These are phyloP conservation scores for Marasmius tenuissimus DNA, from an alignment of 1,284 basidiomycete species.

Conservation along the genomic window DNA sequence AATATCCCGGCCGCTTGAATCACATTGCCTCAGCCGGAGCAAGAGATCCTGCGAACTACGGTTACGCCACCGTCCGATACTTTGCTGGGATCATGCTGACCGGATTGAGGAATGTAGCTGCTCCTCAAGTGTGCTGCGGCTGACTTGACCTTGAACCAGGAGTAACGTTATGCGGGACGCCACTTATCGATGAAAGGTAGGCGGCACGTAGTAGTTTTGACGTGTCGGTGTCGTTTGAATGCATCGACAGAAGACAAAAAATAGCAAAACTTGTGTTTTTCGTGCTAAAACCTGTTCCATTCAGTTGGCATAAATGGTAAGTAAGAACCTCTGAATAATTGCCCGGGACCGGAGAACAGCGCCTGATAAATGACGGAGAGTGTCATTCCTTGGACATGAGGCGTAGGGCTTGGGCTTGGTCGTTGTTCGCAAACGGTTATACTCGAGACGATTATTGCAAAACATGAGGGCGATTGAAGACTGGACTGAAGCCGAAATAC, in stretches of 20 bases:
- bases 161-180: constrained; percentile 2
- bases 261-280: neutral
- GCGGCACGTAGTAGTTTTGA: neutral
- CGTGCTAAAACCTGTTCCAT: neutral
- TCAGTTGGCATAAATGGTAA: neutral
- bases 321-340: no score
- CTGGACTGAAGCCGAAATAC: neutral
- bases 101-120: neutral
- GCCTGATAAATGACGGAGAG: neutral
- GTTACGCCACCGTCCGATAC: neutral
- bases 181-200: neutral
- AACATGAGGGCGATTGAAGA: neutral
- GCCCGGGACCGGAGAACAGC: neutral
- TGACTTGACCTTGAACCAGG: neutral
- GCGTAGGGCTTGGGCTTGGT: neutral
- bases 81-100: neutral
- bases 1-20: no score
- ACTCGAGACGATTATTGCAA: neutral
- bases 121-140: neutral
- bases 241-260: neutral
- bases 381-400: neutral
- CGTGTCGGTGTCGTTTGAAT: neutral
- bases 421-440: neutral
- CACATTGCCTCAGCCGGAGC: no score
- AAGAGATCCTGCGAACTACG: neutral